Percentiles rank a stretch among this genome's conserved stretches.
These are phyloP conservation scores for Selaginella tamariscina DNA, from an alignment of 75 land plant genomes.

Conservation along the genomic window DNA sequence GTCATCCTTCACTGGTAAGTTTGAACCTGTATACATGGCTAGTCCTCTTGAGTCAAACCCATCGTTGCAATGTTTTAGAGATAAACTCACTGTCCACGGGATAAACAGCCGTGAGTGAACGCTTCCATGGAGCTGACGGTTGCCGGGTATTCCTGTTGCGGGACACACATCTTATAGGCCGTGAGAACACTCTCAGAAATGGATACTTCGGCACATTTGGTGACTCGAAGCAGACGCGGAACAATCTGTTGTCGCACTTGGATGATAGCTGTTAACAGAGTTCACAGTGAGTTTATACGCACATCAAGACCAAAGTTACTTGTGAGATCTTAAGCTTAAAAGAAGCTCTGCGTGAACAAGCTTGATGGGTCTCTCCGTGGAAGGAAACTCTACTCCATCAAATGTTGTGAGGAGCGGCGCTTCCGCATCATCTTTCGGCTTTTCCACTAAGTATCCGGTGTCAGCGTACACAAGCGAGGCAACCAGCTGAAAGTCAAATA, in stretches of 20 bases:
- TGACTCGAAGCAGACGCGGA: conserved; percentile 55
- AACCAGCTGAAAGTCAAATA: conserved; percentile 32
- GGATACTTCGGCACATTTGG: conserved; percentile 38
- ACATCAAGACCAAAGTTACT: conserved; percentile 26
- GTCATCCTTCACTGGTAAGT: neutral
- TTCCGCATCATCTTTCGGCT: conserved; percentile 58
- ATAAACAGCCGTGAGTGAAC: conserved; percentile 18
- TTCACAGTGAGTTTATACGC: neutral
- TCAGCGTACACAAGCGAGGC: conserved; percentile 80
- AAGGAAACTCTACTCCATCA: conserved; percentile 73
- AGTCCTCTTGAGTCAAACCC: too few relatives aligned
- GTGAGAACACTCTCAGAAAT: conserved; percentile 55
- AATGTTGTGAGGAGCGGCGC: conserved; percentile 65
- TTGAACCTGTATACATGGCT: too few relatives aligned
- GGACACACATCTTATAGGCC: conserved; percentile 72
- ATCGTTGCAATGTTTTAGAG: conserved; percentile 17
- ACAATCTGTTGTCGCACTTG: conserved; percentile 72
- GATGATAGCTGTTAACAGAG: conserved; percentile 67
- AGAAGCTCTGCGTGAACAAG: conserved; percentile 66
- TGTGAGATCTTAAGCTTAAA: conserved; percentile 91
- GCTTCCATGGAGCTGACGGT: conserved; percentile 31
- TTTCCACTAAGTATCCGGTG: conserved; percentile 54
- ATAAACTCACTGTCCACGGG: conserved; percentile 31
- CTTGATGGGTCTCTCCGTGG: conserved; percentile 50
- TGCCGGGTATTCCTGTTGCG: conserved; percentile 45